Evolutionary conservation across 768 basidiomycete genomes (phyloP).

Genomic region (Phlebiopsis gigantea): DNA sequence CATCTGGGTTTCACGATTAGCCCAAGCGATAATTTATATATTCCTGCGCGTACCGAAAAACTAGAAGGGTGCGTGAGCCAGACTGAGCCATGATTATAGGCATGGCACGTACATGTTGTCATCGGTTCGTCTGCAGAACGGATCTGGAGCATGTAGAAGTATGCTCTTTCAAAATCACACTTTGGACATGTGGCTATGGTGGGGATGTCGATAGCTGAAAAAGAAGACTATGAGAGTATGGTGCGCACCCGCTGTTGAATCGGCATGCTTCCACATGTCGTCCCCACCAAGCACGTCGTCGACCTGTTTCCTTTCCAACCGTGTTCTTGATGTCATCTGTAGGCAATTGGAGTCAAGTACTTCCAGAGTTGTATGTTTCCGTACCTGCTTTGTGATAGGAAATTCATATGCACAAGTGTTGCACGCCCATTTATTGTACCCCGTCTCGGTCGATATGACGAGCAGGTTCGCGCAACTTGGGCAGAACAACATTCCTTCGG

Average conservation of each 20-base stretch:
- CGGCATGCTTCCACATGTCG: constrained; percentile 91
- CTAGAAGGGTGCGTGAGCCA: constrained; percentile 28
- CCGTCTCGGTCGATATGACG: constrained; percentile 68
- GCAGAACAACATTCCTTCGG: constrained; percentile 83
- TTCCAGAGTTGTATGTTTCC: constrained; percentile 12
- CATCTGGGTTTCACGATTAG: constrained; percentile 36
- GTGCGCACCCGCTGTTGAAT: constrained; percentile 65
- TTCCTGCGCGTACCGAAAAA: constrained; percentile 47
- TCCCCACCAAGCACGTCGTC: constrained; percentile 96
- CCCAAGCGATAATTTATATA: background rate
- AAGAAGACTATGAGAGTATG: no score
- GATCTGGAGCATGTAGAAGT: constrained; percentile 96
- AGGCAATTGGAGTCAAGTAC: background rate
- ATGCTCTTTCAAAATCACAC: constrained; percentile 82
- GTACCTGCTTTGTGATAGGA: constrained; percentile 78
- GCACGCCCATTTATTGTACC: constrained; percentile 90
- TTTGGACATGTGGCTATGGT: constrained; percentile 53
- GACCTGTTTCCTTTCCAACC: constrained; percentile 81
- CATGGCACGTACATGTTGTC: constrained; percentile 45
- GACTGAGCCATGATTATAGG: constrained; percentile 8
- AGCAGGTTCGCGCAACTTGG: constrained; percentile 91
- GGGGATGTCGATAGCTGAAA: constrained; percentile 2
- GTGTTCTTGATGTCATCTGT: constrained; percentile 91
- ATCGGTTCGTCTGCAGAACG: constrained; percentile 90
- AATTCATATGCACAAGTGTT: constrained; percentile 95